phyloP scores from a whole-genome alignment of 768 basidiomycete species.

The Psilocybe sp. region DNA sequence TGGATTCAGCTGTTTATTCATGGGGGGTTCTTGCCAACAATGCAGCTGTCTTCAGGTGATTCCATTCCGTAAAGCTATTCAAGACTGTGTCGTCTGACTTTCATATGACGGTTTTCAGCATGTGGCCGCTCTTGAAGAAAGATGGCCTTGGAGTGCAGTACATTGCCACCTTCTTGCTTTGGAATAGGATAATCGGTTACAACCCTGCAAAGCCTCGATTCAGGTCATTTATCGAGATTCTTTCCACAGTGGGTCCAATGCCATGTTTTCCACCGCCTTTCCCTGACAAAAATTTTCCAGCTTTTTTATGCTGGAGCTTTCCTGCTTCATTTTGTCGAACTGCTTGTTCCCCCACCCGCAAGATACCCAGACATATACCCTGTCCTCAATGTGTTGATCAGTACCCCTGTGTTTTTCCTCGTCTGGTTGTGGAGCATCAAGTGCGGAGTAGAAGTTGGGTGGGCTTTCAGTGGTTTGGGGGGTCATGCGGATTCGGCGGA shows the following conservation, averaged over 20 bases:
- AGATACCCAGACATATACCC: slow-evolving; percentile 85
- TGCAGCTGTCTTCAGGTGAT: slow-evolving; percentile 84
- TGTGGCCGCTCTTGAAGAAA: slow-evolving; percentile 86
- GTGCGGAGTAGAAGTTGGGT: slow-evolving; percentile 73
- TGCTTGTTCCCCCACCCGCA: slow-evolving; percentile 57
- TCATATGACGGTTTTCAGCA: slow-evolving; percentile 42
- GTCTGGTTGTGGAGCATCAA: slow-evolving; percentile 91
- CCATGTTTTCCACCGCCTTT: slow-evolving; percentile 1
- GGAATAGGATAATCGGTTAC: slow-evolving; percentile 83
- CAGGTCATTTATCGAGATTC: slow-evolving; percentile 47
- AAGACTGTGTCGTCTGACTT: slow-evolving; percentile 1
- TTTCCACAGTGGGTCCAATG: slow-evolving; percentile 47
- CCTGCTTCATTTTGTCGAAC: slow-evolving; percentile 62
- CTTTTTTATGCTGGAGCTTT: slow-evolving; percentile 53
- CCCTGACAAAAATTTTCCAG: slow-evolving; percentile 30
- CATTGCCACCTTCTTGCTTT: slow-evolving; percentile 60
- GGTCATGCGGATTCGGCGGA: slow-evolving; percentile 5
- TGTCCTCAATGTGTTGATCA: slow-evolving; percentile 81
- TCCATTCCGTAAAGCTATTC: neutral
- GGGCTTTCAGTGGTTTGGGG: slow-evolving; percentile 68
- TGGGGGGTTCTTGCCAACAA: slow-evolving; percentile 79
- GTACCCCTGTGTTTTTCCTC: slow-evolving; percentile 75
- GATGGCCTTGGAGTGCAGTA: slow-evolving; percentile 82
- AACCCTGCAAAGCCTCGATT: slow-evolving; percentile 53
- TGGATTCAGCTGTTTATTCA: slow-evolving; percentile 58